A percentile compares a stretch with the other conserved stretches of the same genome.
Conservation (phyloP, 2,329 filamentous ascomycete species). For the Paraconiothyrium sp. region DNA sequence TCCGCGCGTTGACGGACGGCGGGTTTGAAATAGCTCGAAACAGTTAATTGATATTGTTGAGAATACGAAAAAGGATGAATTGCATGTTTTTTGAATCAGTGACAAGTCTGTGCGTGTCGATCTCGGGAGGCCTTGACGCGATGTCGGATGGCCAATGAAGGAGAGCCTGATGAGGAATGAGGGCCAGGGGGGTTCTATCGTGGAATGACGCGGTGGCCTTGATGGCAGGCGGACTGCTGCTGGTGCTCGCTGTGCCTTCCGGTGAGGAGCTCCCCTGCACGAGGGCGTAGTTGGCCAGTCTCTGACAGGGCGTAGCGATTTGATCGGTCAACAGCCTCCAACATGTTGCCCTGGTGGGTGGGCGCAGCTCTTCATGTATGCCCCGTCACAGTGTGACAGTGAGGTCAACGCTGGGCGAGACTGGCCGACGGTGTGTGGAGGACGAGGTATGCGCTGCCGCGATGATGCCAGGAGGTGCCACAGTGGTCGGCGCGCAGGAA, state of each 20-base stretch:
- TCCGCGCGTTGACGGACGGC: neutral
- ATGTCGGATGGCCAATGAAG: neutral
- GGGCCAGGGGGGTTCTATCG: neutral
- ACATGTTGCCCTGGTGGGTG: conserved; percentile 9
- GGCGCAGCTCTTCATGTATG: conserved; percentile 8
- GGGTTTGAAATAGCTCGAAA: conserved; percentile 9
- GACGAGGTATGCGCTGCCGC: conserved; percentile 3
- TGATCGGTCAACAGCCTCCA: neutral
- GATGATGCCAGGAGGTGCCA: neutral
- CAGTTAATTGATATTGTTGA: conserved; percentile 1
- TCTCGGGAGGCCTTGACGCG: conserved; percentile 5
- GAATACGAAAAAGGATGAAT: neutral
- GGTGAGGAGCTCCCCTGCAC: conserved; percentile 2
- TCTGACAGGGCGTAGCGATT: neutral
- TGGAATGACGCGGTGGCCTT: neutral
- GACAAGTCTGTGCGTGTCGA: conserved; percentile 7
- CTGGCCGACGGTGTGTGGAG: conserved; percentile 8
- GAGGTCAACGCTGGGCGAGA: conserved; percentile 12
- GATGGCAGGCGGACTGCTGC: neutral
- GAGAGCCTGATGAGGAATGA: neutral
- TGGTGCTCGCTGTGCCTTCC: conserved; percentile 5
- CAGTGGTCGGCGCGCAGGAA: conserved; percentile 4
- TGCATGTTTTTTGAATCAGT: neutral
- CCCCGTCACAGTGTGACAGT: conserved; percentile 5
- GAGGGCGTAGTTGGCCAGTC: neutral